These are phyloP conservation scores for Bipolaris gigantea DNA, from an alignment of 2,329 filamentous ascomycete genomes.

Conservation along the genomic window DNA sequence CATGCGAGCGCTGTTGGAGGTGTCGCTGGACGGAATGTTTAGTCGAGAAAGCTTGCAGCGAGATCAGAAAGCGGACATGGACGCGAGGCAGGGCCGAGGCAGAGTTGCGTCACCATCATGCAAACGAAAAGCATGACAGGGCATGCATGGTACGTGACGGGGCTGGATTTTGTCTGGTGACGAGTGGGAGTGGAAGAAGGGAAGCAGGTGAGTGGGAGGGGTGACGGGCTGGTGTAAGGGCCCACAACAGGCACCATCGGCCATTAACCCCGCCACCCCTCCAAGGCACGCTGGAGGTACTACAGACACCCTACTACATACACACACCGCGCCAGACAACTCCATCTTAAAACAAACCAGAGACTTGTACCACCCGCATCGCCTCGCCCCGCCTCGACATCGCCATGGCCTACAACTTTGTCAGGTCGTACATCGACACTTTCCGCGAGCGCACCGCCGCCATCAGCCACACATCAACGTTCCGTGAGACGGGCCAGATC, in stretches of 20 bases:
- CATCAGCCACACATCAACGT: slow-evolving; percentile 86
- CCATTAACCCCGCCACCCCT: slow-evolving; percentile 4
- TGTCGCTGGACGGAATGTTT: not conserved
- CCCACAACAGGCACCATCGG: slow-evolving; percentile 7
- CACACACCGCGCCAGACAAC: not conserved
- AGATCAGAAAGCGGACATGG: not conserved
- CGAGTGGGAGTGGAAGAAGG: not conserved
- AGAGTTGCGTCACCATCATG: not conserved
- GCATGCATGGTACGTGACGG: not conserved
- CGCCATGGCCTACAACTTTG: slow-evolving; percentile 72
- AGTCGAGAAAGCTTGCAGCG: not conserved
- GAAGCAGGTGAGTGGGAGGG: slow-evolving; percentile 4
- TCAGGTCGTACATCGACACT: slow-evolving; percentile 89
- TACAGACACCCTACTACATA: slow-evolving; percentile 4
- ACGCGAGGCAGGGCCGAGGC: not conserved
- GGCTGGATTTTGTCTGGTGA: slow-evolving; percentile 1
- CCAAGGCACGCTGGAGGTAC: not conserved
- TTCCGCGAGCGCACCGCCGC: slow-evolving; percentile 91
- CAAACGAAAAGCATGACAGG: not conserved
- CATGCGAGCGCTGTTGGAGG: not conserved
- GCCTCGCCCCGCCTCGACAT: not conserved
- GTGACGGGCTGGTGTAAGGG: slow-evolving; percentile 9
- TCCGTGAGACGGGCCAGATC: slow-evolving; percentile 91
- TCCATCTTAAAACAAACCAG: not conserved
- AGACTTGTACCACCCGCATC: not conserved